Base-by-base conservation (phyloP, 2,329 filamentous ascomycete genomes). In the Aspergillus sp. region DNA sequence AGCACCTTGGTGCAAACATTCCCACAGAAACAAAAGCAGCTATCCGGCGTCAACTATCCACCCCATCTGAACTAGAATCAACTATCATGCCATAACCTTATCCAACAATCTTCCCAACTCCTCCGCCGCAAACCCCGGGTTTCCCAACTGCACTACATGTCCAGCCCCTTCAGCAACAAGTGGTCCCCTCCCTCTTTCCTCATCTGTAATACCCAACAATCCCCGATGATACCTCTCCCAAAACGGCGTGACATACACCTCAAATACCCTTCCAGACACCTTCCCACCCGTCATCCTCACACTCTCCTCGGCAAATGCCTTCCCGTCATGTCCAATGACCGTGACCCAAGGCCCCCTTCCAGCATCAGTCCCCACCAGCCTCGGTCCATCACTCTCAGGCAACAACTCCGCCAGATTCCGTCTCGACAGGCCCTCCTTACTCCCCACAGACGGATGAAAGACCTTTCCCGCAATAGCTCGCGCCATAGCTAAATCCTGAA, bases 191-290 rank as follows among this genome's bases (percentile, higher is more conserved):
- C 74, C 76, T 38, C 68, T 76, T 10, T 75, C 74, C 0, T 67
- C 54, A 3, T 71, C 72, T 0, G 80, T 83, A 10, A 86, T 75
- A 19, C 70, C 71, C 1, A 75, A 68, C 23, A 87, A 65, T 0
- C 80, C 83, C 58, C 82, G 73, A 52, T 87, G 86, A 64, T 86
- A 87, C 30, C 52, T 62, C 3, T 78, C 73, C 84, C 84, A 87
- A 2, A 75, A 77, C 0, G 83, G 80, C 58, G 86, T 85, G 54
- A 82, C 66, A 66, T 84, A 87, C 8, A 72, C 73, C 65, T 80
- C 81, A 0, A 81, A 81, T 38, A 85, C 57, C 3, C 68, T 48
- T 36, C 73, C 72, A 1, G 77, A 73, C 1, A 68, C 73, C 3
- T 74, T 66, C 8, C 41, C 41, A 1, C 41, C 41, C 2, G n/a